These are phyloP conservation scores for Vicia villosa DNA, from an alignment of 306 rosid genomes.

Conservation along the genomic window DNA sequence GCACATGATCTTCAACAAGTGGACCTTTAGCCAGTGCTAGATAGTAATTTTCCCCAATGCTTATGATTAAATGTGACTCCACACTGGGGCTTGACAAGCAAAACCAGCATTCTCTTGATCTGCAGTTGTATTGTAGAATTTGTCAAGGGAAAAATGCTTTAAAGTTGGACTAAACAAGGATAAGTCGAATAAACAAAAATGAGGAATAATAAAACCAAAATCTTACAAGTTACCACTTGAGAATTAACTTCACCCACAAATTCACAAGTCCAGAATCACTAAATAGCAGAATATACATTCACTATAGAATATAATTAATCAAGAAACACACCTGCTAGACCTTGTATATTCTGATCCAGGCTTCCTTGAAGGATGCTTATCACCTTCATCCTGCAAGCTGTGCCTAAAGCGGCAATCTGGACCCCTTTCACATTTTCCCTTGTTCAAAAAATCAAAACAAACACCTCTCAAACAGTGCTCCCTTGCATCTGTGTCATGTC, in stretches of 20 bases:
- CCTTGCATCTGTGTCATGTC: conserved; percentile 77
- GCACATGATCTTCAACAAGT: conserved; percentile 81
- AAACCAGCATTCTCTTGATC: conserved; percentile 97
- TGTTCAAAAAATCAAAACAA: conserved; percentile 88
- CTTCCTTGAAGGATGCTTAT: conserved; percentile 49
- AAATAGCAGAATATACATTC: conserved; percentile 1
- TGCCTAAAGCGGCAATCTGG: conserved; percentile 88
- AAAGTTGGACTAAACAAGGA: conserved; percentile 22
- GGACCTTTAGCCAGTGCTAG: conserved; percentile 96
- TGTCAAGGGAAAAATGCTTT: conserved; percentile 32
- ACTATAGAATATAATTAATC: conserved; percentile 19
- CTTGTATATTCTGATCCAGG: conserved; percentile 57
- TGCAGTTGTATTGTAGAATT: conserved; percentile 49
- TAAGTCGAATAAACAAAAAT: conserved; percentile 15
- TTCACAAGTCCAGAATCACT: conserved; percentile 28
- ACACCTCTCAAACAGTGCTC: conserved; percentile 82
- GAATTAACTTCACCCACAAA: conserved; percentile 2
- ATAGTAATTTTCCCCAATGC: conserved; percentile 80
- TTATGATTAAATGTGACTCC: conserved; percentile 82
- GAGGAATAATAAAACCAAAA: conserved; percentile 10
- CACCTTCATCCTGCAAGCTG: conserved; percentile 70
- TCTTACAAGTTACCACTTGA: background rate
- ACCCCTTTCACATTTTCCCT: conserved; percentile 92
- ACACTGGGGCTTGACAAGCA: conserved; percentile 91
- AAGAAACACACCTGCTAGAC: conserved; percentile 55